These are phyloP conservation scores for Pilasporangium apinafurcum DNA, from an alignment of 352 stramenopile genomes.

Conservation along the genomic window DNA sequence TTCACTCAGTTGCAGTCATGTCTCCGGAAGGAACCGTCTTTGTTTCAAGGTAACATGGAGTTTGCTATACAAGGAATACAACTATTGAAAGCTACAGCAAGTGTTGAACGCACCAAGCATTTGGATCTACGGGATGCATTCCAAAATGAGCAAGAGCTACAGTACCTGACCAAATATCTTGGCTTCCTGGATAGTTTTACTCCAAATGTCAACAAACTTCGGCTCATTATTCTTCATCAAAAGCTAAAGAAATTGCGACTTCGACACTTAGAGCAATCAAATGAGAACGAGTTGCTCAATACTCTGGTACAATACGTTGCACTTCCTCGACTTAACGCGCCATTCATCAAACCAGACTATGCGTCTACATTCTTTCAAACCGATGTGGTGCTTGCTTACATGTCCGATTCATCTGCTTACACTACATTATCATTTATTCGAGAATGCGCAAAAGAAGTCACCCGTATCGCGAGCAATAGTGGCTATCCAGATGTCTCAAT, in stretches of 20 bases:
- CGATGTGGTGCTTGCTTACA: too few relatives aligned
- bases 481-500: constrained; percentile 5
- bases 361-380: neutral
- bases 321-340: neutral
- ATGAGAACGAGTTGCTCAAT: constrained; percentile 6
- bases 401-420: neutral
- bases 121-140: neutral
- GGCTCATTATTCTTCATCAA: constrained; percentile 9
- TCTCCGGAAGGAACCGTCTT: constrained; percentile 10
- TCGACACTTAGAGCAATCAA: constrained; percentile 6
- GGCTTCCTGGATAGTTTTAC: constrained; percentile 20
- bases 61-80: constrained; percentile 22
- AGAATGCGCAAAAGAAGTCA: neutral
- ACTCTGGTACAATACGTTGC: constrained; percentile 17
- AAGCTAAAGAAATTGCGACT: constrained; percentile 15
- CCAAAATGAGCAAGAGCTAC: neutral
- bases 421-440: neutral
- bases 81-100: constrained; percentile 7
- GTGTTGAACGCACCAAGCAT: neutral
- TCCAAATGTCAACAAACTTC: constrained; percentile 7
- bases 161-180: constrained; percentile 2
- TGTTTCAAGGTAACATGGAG: constrained; percentile 21
- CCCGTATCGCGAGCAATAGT: neutral
- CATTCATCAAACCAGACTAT: neutral
- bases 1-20: constrained; percentile 24